Conservation (phyloP, 2,329 filamentous ascomycete species). For the Pseudogymnoascus sp. region DNA sequence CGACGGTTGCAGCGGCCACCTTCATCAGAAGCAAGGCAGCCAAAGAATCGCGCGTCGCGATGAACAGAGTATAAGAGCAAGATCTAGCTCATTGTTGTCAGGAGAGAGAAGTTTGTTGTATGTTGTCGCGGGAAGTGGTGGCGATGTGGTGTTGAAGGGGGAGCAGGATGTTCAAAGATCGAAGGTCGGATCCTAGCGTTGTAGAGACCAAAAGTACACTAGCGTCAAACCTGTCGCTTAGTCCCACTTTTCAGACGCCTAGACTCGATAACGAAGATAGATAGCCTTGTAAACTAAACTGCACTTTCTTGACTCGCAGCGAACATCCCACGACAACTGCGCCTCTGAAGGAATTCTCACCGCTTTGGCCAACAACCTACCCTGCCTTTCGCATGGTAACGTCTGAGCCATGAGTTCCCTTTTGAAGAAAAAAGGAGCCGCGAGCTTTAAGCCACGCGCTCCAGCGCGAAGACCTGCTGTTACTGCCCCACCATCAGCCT, state of each 20-base stretch:
- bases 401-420: conserved; percentile 49
- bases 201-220: conserved; percentile 3
- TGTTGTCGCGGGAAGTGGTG: not conserved
- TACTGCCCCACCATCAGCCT: conserved; percentile 31
- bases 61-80: not conserved
- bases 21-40: conserved; percentile 64
- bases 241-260: conserved; percentile 2
- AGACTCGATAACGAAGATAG: not conserved
- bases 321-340: conserved; percentile 1
- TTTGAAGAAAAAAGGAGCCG: conserved; percentile 56
- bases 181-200: conserved; percentile 6
- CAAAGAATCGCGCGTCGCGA: conserved; percentile 1
- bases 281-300: not conserved
- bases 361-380: not conserved
- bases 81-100: not conserved
- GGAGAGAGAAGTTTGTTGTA: not conserved
- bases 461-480: conserved; percentile 41
- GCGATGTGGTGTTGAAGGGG: not conserved
- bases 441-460: conserved; percentile 63
- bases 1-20: conserved; percentile 59
- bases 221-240: not conserved
- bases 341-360: not conserved
- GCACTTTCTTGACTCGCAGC: not conserved
- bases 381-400: not conserved
- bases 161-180: conserved; percentile 5